Evolutionary conservation across 2,329 filamentous ascomycete species (phyloP), one percentile per base, ranked within the genome.

Genomic region (Xylaria sp.): DNA sequence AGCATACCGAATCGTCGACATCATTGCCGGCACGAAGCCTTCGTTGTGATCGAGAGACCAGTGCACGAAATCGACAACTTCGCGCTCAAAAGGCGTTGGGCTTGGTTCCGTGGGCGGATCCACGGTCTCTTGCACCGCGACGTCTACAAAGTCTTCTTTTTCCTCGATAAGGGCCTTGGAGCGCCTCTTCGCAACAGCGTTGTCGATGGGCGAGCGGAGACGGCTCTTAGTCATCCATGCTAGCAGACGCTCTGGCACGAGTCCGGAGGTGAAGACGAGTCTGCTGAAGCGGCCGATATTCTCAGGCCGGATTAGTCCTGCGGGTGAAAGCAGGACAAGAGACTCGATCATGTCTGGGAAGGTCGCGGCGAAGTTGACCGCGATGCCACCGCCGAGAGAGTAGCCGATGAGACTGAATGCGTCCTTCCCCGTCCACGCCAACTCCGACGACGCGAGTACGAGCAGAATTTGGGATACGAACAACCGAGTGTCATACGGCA

Each of bases 311-410:
- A 97, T 88, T 54, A 97, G 84, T 0, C 94, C 94, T 0, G 90
- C 86, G 0, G 94, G 94, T 0, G 94, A 93, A 51, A 98, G 86
- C 6, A 97, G 86, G 12, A 96, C 84, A 25, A 98, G 84, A 10
- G 86, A 88, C 13, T 86, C 85, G 15, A 97, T 85, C 65, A 95
- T 83, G 57, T 87, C 78, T 0, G 93, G 92, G 77, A 94, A 94
- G 67, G 90, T 87, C 10, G 88, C 88, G 7, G 92, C 89, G 77
- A 97, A 95, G 69, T 90, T 88, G 6, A 90, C 88, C 4, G 90
- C 89, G 65, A 97, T 90, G 62, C 91, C 92, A 56, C 94, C 94
- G 66, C 94, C 94, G 0, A 97, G 86, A 0, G 92, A 94, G 81
- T 96, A 97, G 12, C 94, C 94, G 13, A 94, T 82, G 23, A 97